These are phyloP conservation scores for Bathelium albidoporum DNA, from an alignment of 495 filamentous ascomycete species.

Conservation along the genomic window DNA sequence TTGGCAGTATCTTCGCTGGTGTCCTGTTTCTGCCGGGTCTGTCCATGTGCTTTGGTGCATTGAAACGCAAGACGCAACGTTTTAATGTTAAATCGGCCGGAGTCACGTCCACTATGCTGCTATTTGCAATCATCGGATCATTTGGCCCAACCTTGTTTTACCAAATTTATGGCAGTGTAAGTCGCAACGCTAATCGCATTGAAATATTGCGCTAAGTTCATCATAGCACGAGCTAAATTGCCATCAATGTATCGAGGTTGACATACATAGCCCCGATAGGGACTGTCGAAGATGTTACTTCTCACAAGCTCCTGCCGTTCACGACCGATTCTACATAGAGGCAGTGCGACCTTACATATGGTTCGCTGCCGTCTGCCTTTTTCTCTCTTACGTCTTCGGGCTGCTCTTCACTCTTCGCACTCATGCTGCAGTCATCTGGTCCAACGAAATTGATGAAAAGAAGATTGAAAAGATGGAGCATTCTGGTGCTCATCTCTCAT, in stretches of 20 bases:
- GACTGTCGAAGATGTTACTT: constrained; percentile 94
- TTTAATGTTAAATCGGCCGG: constrained; percentile 97
- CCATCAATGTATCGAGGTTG: constrained; percentile 54
- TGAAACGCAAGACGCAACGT: constrained; percentile 95
- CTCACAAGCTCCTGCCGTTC: constrained; percentile 72
- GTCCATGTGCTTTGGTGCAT: constrained; percentile 97
- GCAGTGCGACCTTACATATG: constrained; percentile 92
- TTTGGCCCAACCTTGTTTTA: constrained; percentile 98
- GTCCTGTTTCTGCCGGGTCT: constrained; percentile 93
- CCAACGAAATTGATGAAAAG: constrained; percentile 76
- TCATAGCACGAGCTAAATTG: constrained; percentile 82
- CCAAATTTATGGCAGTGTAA: constrained; percentile 91
- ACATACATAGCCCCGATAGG: constrained; percentile 32
- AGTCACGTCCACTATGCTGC: constrained; percentile 94
- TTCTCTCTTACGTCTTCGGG: constrained; percentile 87
- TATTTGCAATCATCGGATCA: constrained; percentile 94
- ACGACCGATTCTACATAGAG: constrained; percentile 76
- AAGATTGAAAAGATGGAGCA: constrained; percentile 35
- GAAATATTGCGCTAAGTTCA: constrained; percentile 21
- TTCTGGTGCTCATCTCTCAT: background rate
- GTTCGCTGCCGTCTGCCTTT: constrained; percentile 72
- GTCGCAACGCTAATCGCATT: constrained; percentile 24
- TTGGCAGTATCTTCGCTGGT: constrained; percentile 95
- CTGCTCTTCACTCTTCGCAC: constrained; percentile 94
- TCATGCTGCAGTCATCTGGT: constrained; percentile 96